phyloP scores from a whole-genome alignment of 192 early-diverging fungal genomes.

The Linderina pennispora region DNA sequence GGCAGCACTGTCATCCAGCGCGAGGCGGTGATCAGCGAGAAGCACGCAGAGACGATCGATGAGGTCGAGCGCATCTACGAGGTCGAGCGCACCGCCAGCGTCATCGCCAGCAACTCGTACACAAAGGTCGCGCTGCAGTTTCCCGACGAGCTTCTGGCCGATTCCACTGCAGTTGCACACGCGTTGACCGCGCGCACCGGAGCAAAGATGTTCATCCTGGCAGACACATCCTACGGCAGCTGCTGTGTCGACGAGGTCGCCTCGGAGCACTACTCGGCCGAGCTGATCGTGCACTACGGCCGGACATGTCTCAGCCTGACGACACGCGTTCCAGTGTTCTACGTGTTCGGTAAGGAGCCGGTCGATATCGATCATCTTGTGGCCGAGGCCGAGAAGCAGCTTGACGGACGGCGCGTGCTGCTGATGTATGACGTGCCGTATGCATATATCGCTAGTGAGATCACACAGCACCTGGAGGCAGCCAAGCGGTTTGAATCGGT shows the following conservation, averaged over 20 bases:
- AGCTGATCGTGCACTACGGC: constrained; percentile 95
- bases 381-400: constrained; percentile 35
- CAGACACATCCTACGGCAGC: constrained; percentile 95
- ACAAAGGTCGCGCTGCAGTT: constrained; percentile 80
- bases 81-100: constrained; percentile 54
- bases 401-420: constrained; percentile 48
- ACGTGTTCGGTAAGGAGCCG: constrained; percentile 74
- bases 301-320: constrained; percentile 83
- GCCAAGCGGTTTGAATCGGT: constrained; percentile 1
- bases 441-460: constrained; percentile 50
- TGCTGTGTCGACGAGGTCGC: constrained; percentile 98
- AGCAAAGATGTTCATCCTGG: constrained; percentile 69
- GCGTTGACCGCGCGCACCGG: constrained; percentile 46
- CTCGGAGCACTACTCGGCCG: constrained; percentile 78
- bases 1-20: constrained; percentile 60
- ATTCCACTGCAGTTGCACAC: constrained; percentile 59
- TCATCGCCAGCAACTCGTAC: constrained; percentile 45
- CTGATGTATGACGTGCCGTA: constrained; percentile 76
- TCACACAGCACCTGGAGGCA: neutral
- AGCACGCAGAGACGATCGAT: constrained; percentile 10
- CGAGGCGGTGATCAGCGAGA: constrained; percentile 22
- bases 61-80: constrained; percentile 54
- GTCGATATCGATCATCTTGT: constrained; percentile 61
- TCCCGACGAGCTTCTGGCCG: constrained; percentile 77
- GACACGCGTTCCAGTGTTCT: constrained; percentile 74